Conservation (phyloP, 1,139 yeast genomes). For the Tardiomyces blankii region DNA sequence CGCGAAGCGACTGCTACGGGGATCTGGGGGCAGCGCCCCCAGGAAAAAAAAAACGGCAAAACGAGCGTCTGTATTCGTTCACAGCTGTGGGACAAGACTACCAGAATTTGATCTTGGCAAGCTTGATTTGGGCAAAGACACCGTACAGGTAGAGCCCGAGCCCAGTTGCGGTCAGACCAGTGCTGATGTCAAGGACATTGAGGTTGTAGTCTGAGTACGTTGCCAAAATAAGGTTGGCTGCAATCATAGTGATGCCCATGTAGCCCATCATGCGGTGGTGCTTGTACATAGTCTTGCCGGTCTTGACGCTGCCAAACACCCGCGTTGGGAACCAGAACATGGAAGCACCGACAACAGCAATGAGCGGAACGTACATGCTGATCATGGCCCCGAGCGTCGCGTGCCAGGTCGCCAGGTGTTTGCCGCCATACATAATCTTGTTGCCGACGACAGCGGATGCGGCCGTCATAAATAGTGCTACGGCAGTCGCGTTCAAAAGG, state of each 20-base stretch:
- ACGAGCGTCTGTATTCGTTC: no score
- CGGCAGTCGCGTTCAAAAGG: slow-evolving; percentile 14
- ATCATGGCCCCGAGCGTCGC: slow-evolving; percentile 20
- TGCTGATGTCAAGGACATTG: slow-evolving; percentile 13
- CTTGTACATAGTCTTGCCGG: slow-evolving; percentile 21
- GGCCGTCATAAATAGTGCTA: slow-evolving; percentile 12
- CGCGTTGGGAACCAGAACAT: slow-evolving; percentile 18
- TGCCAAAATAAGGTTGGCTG: slow-evolving; percentile 16
- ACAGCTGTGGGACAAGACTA: neutral
- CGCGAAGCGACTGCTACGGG: no score
- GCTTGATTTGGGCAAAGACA: slow-evolving; percentile 7
- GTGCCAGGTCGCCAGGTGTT: slow-evolving; percentile 21
- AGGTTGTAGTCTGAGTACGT: slow-evolving; percentile 18
- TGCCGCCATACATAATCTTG: slow-evolving; percentile 16
- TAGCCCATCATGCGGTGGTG: slow-evolving; percentile 23
- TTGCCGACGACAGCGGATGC: slow-evolving; percentile 15
- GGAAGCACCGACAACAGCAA: slow-evolving; percentile 15
- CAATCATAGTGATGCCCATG: slow-evolving; percentile 11
- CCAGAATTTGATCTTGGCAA: slow-evolving; percentile 8
- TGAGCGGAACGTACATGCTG: slow-evolving; percentile 10
- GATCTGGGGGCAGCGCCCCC: no score
- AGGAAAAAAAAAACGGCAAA: no score
- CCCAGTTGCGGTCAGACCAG: slow-evolving; percentile 8
- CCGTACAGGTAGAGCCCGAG: slow-evolving; percentile 11
- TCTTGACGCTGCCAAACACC: slow-evolving; percentile 18